phyloP scores from a whole-genome alignment of 371 early-diverging fungal genomes.

The Rhizopus sp. region DNA sequence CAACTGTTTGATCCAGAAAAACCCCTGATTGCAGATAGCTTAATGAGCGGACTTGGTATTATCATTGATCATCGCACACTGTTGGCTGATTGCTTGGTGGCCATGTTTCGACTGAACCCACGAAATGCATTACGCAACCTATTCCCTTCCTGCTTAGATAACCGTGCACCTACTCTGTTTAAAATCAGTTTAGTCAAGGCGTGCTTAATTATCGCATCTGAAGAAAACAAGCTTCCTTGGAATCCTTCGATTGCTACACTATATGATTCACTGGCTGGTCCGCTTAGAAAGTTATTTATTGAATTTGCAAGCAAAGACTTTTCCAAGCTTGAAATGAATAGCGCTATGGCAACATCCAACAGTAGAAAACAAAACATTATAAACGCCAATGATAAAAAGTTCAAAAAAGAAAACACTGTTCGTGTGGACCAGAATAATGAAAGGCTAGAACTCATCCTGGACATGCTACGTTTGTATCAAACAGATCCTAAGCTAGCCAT shows the following conservation, averaged over 20 bases:
- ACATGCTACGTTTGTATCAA: slow-evolving; percentile 74
- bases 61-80: slow-evolving; percentile 60
- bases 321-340: slow-evolving; percentile 28
- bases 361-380: slow-evolving; percentile 25
- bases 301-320: slow-evolving; percentile 54
- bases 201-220: slow-evolving; percentile 71
- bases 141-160: slow-evolving; percentile 70
- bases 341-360: slow-evolving; percentile 11
- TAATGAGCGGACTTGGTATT: slow-evolving; percentile 58
- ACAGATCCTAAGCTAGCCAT: slow-evolving; percentile 75
- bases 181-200: slow-evolving; percentile 77
- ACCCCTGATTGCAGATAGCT: slow-evolving; percentile 59
- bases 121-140: slow-evolving; percentile 65
- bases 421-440: slow-evolving; percentile 57
- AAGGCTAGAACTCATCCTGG: slow-evolving; percentile 72
- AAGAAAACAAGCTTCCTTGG: slow-evolving; percentile 73
- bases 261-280: slow-evolving; percentile 68
- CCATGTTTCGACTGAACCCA: slow-evolving; percentile 77
- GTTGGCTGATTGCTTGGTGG: slow-evolving; percentile 76
- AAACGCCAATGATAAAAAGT: slow-evolving; percentile 36
- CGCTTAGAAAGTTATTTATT: slow-evolving; percentile 71
- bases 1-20: slow-evolving; percentile 66
- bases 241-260: slow-evolving; percentile 70
- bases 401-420: slow-evolving; percentile 35
- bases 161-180: slow-evolving; percentile 69